Evolutionary conservation across 2,329 filamentous ascomycete species (phyloP).

Genomic region (Hymenoscyphus linearis): DNA sequence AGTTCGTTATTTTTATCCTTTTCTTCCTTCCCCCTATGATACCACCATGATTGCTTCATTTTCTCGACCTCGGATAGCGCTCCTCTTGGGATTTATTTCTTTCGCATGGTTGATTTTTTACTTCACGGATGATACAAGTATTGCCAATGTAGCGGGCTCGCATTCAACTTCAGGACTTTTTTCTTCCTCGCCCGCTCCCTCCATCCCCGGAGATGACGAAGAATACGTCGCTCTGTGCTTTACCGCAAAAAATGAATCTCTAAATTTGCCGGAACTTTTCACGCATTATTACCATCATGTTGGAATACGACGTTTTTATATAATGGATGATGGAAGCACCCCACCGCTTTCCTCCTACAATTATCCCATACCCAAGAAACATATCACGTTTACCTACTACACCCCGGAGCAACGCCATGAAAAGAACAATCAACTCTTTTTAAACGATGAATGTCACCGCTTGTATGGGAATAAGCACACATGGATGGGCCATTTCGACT

Average conservation of each 20-base stretch:
- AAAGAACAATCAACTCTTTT: slow-evolving; percentile 2
- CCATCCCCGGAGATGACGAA: slow-evolving; percentile 1
- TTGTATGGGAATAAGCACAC: slow-evolving; percentile 1
- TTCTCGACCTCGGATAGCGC: background rate
- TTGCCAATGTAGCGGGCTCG: background rate
- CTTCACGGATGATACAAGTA: background rate
- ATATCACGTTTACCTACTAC: slow-evolving; percentile 3
- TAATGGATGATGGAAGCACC: slow-evolving; percentile 4
- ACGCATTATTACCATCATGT: slow-evolving; percentile 5
- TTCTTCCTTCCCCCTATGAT: background rate
- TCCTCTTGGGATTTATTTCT: background rate
- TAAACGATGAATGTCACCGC: slow-evolving; percentile 5
- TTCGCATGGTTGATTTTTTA: background rate
- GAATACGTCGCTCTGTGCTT: slow-evolving; percentile 5
- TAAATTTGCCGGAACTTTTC: slow-evolving; percentile 3
- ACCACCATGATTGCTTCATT: background rate
- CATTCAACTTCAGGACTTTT: background rate
- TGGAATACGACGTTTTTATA: slow-evolving; percentile 3
- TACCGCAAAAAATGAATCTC: slow-evolving; percentile 2
- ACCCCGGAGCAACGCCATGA: background rate
- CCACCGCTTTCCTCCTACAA: slow-evolving; percentile 1
- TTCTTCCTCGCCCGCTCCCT: background rate
- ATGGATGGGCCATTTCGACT: slow-evolving; percentile 5
- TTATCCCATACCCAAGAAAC: slow-evolving; percentile 1
- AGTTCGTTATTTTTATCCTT: background rate